Conservation (phyloP, 2,329 filamentous ascomycete genomes). For the Colletotrichum neosansevieriae region DNA sequence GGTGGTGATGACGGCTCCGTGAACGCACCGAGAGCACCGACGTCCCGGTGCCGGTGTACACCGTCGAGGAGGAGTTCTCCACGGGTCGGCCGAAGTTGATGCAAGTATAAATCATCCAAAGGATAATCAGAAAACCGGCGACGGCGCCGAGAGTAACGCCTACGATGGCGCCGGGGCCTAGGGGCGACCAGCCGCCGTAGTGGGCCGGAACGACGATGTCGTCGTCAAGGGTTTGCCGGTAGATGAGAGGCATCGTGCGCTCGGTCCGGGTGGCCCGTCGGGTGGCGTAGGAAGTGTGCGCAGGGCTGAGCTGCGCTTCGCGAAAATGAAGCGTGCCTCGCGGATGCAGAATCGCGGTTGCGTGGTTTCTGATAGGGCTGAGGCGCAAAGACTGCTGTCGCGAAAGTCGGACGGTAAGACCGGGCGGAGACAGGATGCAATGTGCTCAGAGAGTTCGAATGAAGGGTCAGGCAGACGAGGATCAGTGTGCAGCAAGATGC, state of each 20-base stretch:
- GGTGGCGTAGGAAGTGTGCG: constrained; percentile 4
- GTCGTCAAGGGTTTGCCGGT: constrained; percentile 33
- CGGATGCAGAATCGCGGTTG: constrained; percentile 1
- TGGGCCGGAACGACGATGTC: constrained; percentile 50
- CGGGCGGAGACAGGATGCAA: not conserved
- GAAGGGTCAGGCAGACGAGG: constrained; percentile 6
- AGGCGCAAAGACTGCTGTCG: constrained; percentile 10
- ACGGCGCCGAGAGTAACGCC: constrained; percentile 60
- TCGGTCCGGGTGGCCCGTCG: not conserved
- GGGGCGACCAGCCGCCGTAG: constrained; percentile 51
- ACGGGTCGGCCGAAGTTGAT: constrained; percentile 57
- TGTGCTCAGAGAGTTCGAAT: constrained; percentile 8
- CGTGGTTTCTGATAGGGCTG: constrained; percentile 2
- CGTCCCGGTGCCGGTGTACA: constrained; percentile 41
- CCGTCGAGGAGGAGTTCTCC: constrained; percentile 37
- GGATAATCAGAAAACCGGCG: constrained; percentile 63
- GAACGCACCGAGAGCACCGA: constrained; percentile 43
- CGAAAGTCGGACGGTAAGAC: constrained; percentile 8
- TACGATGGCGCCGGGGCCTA: constrained; percentile 56
- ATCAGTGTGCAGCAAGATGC: constrained; percentile 19
- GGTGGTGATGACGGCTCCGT: constrained; percentile 35
- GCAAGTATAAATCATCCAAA: constrained; percentile 64
- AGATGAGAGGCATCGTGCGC: constrained; percentile 30
- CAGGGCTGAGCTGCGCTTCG: constrained; percentile 8
- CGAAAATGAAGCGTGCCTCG: constrained; percentile 2